Evolutionary conservation across 2,329 filamentous ascomycete genomes (phyloP).

Genomic region (Chrysoporthe austroafricana): DNA sequence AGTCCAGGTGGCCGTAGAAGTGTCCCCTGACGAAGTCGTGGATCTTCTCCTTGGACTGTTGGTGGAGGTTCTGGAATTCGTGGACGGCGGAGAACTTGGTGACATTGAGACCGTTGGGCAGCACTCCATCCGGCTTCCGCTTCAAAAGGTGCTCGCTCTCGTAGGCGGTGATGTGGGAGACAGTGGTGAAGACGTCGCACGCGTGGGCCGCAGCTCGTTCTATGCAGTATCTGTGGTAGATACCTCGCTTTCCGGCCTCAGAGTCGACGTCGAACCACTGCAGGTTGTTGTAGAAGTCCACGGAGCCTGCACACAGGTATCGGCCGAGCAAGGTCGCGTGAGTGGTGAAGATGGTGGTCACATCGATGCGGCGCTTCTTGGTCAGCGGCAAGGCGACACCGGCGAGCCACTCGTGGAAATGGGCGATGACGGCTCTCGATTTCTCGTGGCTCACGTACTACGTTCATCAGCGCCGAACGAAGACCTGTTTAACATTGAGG

Average conservation of each 20-base stretch:
- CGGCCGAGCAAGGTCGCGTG: slow-evolving; percentile 94
- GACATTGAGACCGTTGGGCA: slow-evolving; percentile 96
- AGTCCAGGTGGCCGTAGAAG: slow-evolving; percentile 98
- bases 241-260: slow-evolving; percentile 95
- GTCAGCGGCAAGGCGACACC: slow-evolving; percentile 90
- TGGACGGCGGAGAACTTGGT: slow-evolving; percentile 98
- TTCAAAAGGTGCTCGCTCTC: slow-evolving; percentile 97
- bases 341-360: slow-evolving; percentile 98
- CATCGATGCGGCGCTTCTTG: slow-evolving; percentile 92
- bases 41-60: slow-evolving; percentile 96
- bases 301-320: slow-evolving; percentile 94
- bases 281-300: slow-evolving; percentile 99
- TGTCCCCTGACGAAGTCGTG: slow-evolving; percentile 97
- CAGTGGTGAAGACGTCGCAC: slow-evolving; percentile 96
- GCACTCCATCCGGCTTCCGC: slow-evolving; percentile 93
- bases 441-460: slow-evolving; percentile 95
- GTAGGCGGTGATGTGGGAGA: slow-evolving; percentile 97
- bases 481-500: not conserved
- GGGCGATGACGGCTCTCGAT: slow-evolving; percentile 88
- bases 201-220: slow-evolving; percentile 91
- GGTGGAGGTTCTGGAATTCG: slow-evolving; percentile 98
- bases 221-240: slow-evolving; percentile 98
- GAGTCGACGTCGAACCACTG: slow-evolving; percentile 96
- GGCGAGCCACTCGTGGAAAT: slow-evolving; percentile 98
- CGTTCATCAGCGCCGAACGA: slow-evolving; percentile 24